Conservation (phyloP, 148 eudicot genomes). For the Rhododendron kiyosumense region DNA sequence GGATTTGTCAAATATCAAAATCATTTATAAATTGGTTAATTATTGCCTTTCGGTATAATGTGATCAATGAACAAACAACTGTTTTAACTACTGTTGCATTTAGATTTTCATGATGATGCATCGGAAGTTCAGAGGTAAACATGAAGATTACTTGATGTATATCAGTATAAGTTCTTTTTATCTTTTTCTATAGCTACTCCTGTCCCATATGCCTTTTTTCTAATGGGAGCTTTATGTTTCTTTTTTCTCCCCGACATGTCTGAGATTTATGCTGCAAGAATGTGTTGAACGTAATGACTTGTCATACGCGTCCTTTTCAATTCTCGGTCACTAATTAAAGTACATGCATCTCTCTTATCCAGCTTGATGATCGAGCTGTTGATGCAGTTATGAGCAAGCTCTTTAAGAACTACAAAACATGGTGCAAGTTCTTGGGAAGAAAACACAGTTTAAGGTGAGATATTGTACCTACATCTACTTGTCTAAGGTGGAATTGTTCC, state of each 20-base stretch:
- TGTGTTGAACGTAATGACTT: background rate
- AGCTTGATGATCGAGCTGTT: slow-evolving; percentile 47
- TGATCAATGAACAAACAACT: background rate
- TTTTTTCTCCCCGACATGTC: background rate
- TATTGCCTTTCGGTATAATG: background rate
- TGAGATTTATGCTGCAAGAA: background rate
- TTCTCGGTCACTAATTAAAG: background rate
- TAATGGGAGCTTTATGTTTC: background rate
- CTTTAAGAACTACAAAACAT: slow-evolving; percentile 54
- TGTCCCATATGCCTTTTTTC: background rate
- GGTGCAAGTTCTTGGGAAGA: slow-evolving; percentile 62
- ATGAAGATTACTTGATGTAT: background rate
- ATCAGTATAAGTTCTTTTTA: background rate
- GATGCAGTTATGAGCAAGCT: slow-evolving; percentile 55
- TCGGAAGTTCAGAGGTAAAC: background rate
- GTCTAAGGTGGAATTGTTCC: background rate
- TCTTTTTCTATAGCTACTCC: background rate
- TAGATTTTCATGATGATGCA: background rate
- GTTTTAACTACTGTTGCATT: background rate
- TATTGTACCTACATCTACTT: background rate
- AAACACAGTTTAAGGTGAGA: slow-evolving; percentile 57
- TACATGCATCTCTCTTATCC: background rate
- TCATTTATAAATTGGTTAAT: background rate
- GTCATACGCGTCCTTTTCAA: background rate
- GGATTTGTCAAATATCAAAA: background rate